Evolutionary conservation across 257 asterid species (phyloP), one percentile per base, ranked within the genome.

Genomic region (Linaria vulgaris): DNA sequence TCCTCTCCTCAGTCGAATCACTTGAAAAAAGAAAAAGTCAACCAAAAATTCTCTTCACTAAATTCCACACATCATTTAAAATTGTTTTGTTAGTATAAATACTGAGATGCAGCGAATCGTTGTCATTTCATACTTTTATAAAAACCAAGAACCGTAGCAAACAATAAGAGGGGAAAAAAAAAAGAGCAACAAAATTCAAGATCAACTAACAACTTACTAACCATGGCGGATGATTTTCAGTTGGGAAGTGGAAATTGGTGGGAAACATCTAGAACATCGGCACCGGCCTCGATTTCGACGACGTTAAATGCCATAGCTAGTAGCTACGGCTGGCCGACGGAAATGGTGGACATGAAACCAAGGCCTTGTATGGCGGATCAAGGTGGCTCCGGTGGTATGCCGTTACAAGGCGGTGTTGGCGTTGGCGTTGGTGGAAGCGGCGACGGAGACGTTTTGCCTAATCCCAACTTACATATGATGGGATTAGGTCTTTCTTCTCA

Each of bases 211-310:
- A 14, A 8, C 41, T 34, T 34, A 1, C 9, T 34, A 11, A 65
- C 71, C 51, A 87, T 87, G 95, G 87, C 90, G 5, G 95, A 87
- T 41, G 94, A 87, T 24, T 87, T 76, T 69, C 95, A 87, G 57
- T 64, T 83, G 9, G 92, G 97, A 14, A 83, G 75, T 60, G 89
- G 94, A 11, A 82, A 72, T 74, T 87, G 95, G 95, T 84, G 95
- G 95, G 90, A 78, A 27, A 19, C 84, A 9, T 62, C 90, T 9
- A 64, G 85, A 48, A 63, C 78, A 27, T 43, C 83, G 1, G 17
- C 82, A 12, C 68, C 83, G 13, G 43, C 76, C 31, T 49, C 79
- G 49, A 67, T 70, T 66, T 73, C 86, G 0, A 71, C 85, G 9
- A 66, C 82, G 34, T 68, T 79, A 20, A 77, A 70, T 56, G 74